A percentile compares a stretch with the other conserved stretches of the same genome.
Conservation (phyloP, 805 yeast genomes). For the Blastobotrys mokoenaii region DNA sequence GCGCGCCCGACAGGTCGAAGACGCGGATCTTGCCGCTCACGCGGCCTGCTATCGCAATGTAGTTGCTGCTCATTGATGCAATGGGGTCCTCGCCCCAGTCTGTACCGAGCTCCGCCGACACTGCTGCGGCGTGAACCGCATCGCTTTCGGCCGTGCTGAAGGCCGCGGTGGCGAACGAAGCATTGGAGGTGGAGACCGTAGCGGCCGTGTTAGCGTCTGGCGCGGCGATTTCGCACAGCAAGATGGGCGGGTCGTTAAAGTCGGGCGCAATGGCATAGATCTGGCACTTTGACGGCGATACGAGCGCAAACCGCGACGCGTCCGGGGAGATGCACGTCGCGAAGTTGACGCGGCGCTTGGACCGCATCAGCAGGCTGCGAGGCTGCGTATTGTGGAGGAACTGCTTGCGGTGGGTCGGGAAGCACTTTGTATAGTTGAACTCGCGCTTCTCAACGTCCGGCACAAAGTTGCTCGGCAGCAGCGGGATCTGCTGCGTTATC, state of each 20-base stretch:
- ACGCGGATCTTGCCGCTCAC: conserved; percentile 57
- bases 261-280: conserved; percentile 47
- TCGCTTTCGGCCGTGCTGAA: conserved; percentile 10
- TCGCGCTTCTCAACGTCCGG: conserved; percentile 16
- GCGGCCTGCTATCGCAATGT: conserved; percentile 63
- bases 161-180: too few relatives aligned
- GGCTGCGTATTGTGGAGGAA: conserved; percentile 47
- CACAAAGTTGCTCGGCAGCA: not conserved
- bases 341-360: conserved; percentile 36
- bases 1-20: conserved; percentile 49
- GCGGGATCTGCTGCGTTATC: not conserved
- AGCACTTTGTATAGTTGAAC: conserved; percentile 61
- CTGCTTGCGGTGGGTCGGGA: conserved; percentile 69
- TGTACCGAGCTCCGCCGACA: conserved; percentile 7
- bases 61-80: conserved; percentile 42
- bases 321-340: conserved; percentile 58
- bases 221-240: conserved; percentile 31
- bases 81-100: conserved; percentile 22
- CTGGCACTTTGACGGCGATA: conserved; percentile 67
- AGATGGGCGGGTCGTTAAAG: conserved; percentile 41
- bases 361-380: conserved; percentile 34
- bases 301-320: conserved; percentile 53
- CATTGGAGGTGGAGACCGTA: too few relatives aligned
- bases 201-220: conserved; percentile 9
- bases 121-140: conserved; percentile 1